These are phyloP conservation scores for Sporothrix schenckii DNA, from an alignment of 2,329 filamentous ascomycete species.

Conservation along the genomic window DNA sequence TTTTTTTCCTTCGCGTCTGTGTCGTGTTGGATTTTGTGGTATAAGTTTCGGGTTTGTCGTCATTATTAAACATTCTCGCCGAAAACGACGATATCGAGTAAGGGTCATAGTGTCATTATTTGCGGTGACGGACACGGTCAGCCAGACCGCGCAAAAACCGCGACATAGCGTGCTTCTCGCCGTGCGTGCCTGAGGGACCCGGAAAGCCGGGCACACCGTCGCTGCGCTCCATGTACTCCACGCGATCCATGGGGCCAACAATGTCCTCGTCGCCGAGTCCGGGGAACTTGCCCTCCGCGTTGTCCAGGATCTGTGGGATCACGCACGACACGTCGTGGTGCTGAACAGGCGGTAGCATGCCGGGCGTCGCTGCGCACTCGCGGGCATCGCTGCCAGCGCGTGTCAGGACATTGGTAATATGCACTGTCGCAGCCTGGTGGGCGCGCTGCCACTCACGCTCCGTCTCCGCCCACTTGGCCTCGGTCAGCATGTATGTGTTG, in stretches of 20 bases:
- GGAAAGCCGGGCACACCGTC: background rate
- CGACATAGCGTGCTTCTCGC: slow-evolving; percentile 37
- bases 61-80: background rate
- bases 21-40: slow-evolving; percentile 1
- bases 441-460: slow-evolving; percentile 73
- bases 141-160: slow-evolving; percentile 54
- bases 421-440: slow-evolving; percentile 65
- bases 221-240: slow-evolving; percentile 42
- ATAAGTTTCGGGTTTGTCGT: background rate
- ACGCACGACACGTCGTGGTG: slow-evolving; percentile 63
- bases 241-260: slow-evolving; percentile 83
- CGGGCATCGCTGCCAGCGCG: slow-evolving; percentile 37
- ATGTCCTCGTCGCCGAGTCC: slow-evolving; percentile 88
- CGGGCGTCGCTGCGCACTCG: slow-evolving; percentile 39
- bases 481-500: slow-evolving; percentile 81
- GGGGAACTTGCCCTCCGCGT: slow-evolving; percentile 79
- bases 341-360: slow-evolving; percentile 42
- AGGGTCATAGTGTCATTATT: background rate
- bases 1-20: background rate
- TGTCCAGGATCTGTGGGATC: slow-evolving; percentile 69
- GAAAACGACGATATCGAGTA: background rate
- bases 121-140: slow-evolving; percentile 38
- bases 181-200: slow-evolving; percentile 2
- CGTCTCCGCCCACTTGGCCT: slow-evolving; percentile 84
- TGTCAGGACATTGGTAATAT: slow-evolving; percentile 43